Base-by-base conservation (phyloP, 768 basidiomycete genomes). In the Paxillus involutus region DNA sequence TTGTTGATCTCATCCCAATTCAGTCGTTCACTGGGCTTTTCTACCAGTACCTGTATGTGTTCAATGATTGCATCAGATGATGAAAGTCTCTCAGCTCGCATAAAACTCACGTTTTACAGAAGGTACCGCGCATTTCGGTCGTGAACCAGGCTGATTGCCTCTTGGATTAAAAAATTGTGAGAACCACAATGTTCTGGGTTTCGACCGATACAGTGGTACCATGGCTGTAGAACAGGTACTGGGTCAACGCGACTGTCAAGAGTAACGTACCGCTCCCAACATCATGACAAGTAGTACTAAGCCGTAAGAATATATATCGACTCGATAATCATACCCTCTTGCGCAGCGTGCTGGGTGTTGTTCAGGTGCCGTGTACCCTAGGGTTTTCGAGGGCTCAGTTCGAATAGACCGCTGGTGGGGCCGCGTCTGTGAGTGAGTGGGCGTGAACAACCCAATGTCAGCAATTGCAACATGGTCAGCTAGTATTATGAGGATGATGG, bases 291-390 rank as follows among this genome's bases (percentile, higher is more conserved):
- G 30, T 13, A 53, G 37, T 26, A 47, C 19, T 21, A 53, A 14
- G 16, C 52, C 52, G 17, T 44, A 36, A 16, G 43, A 24, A 53
- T 46, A 53, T 30, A 53, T 47, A 19, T 53, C 52, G 4, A 36
- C 52, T 6, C 43, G 21, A 30, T 47, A 39, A 19, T 41, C 33
- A 43, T 40, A 33, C 17, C 69, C 72, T 42, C 74, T 70, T 35
- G 26, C 8, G 9, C 44, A 21, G 2, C 8, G 10, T 13, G 9
- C 33, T 24, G 46, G 29, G 29, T 47, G 24, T 32, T 47, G 46
- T 41, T 51, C 50, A 11, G 50, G 50, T n/a, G 50, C 39, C 10
- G 30, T 21, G 19, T 51, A 51, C 2, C 50, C 50, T 3, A 2
- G 1, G 26, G 50, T 51, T 14, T 41, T 41, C 9, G 10, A 36